Conservation (phyloP, 257 asterid genomes). For the Gardenia jasminoides region DNA sequence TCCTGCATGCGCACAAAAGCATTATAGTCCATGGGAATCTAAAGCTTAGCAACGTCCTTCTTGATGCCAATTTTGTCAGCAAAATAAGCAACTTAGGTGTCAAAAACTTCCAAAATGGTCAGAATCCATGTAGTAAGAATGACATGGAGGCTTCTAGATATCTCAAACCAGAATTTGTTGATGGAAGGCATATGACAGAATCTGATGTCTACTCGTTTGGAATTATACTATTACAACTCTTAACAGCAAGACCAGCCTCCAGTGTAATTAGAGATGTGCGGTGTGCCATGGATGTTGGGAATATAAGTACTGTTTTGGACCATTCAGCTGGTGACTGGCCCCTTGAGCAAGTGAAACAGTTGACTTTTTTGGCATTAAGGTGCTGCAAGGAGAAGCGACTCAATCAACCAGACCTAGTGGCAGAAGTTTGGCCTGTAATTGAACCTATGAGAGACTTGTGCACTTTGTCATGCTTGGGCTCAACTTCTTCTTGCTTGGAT, state of each 20-base stretch:
- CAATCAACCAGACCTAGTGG: slow-evolving; percentile 59
- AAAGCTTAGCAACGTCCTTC: slow-evolving; percentile 65
- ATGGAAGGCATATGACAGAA: slow-evolving; percentile 52
- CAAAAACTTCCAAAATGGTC: slow-evolving; percentile 29
- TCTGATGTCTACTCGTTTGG: slow-evolving; percentile 87
- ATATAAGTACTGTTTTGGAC: slow-evolving; percentile 53
- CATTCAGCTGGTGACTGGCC: slow-evolving; percentile 94
- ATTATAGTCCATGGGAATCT: slow-evolving; percentile 67
- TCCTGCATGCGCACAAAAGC: slow-evolving; percentile 50
- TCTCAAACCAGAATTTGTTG: slow-evolving; percentile 53
- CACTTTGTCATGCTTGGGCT: slow-evolving; percentile 21
- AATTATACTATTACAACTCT: slow-evolving; percentile 52
- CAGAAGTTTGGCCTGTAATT: slow-evolving; percentile 55
- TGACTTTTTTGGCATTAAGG: slow-evolving; percentile 62
- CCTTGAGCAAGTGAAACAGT: slow-evolving; percentile 36
- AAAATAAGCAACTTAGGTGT: slow-evolving; percentile 71
- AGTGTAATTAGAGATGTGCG: slow-evolving; percentile 59
- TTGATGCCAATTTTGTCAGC: slow-evolving; percentile 56
- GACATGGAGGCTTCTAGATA: slow-evolving; percentile 43
- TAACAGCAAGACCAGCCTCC: slow-evolving; percentile 63
- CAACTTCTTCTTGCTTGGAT: slow-evolving; percentile 31
- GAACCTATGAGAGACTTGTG: slow-evolving; percentile 57
- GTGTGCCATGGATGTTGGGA: slow-evolving; percentile 66
- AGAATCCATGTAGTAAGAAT: slow-evolving; percentile 18
- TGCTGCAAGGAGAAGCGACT: slow-evolving; percentile 56